A percentile compares a stretch with the other conserved stretches of the same genome.
Evolutionary conservation across 768 basidiomycete genomes (phyloP).

Genomic region (Leccinum boreale): DNA sequence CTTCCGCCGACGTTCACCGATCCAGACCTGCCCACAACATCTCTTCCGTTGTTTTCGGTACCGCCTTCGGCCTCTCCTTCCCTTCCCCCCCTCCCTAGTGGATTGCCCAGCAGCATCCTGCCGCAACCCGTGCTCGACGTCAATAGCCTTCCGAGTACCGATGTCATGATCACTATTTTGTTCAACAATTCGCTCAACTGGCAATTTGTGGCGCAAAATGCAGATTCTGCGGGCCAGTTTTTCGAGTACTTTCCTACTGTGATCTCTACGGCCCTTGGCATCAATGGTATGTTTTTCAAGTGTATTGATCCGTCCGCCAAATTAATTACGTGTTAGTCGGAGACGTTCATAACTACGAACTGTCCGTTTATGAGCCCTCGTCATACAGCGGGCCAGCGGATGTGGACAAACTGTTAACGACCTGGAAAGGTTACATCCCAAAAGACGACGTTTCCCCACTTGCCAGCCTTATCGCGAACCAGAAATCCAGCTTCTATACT

Average conservation of each 20-base stretch:
- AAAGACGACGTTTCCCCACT: constrained; percentile 51
- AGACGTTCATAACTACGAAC: constrained; percentile 48
- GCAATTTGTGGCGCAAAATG: constrained; percentile 59
- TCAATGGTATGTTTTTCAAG: constrained; percentile 35
- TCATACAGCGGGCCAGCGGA: constrained; percentile 51
- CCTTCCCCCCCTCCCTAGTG: constrained; percentile 46
- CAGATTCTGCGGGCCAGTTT: constrained; percentile 67
- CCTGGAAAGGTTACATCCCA: constrained; percentile 73
- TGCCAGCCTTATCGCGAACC: constrained; percentile 58
- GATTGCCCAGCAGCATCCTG: constrained; percentile 60
- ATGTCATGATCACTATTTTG: constrained; percentile 58
- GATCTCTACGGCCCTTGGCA: constrained; percentile 42
- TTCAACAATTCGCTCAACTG: constrained; percentile 63
- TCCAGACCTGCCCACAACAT: constrained; percentile 38
- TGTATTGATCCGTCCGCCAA: constrained; percentile 15
- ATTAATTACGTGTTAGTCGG: constrained; percentile 31
- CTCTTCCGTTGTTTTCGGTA: constrained; percentile 20
- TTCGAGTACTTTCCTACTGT: constrained; percentile 66
- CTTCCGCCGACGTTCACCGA: constrained; percentile 27
- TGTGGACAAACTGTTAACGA: constrained; percentile 53
- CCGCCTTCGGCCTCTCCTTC: constrained; percentile 27
- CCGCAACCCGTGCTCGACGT: constrained; percentile 32
- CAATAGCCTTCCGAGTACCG: constrained; percentile 34
- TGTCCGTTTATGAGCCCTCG: constrained; percentile 68
- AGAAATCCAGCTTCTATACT: constrained; percentile 63